These are phyloP conservation scores for Mollisia scopiformis DNA, from an alignment of 2,329 filamentous ascomycete genomes.

Conservation along the genomic window DNA sequence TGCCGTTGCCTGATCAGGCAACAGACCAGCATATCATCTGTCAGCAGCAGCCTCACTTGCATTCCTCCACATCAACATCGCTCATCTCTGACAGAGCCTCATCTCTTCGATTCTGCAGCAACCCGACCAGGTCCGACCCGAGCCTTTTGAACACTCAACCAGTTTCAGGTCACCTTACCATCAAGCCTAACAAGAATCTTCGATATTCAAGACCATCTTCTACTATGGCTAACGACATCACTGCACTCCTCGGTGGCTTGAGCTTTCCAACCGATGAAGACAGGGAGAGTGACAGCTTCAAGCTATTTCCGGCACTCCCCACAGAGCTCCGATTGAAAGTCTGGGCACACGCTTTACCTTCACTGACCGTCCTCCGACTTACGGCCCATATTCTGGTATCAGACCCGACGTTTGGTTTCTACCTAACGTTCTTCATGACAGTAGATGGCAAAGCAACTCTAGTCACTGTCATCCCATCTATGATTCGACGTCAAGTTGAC, in stretches of 20 bases:
- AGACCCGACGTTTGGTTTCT: slow-evolving; percentile 4
- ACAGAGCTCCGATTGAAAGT: slow-evolving; percentile 3
- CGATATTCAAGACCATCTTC: background rate
- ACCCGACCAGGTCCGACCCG: background rate
- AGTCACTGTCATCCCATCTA: background rate
- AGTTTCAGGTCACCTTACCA: background rate
- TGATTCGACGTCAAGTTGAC: background rate
- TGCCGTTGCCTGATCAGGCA: background rate
- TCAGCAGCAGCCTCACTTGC: background rate
- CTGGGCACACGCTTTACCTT: background rate
- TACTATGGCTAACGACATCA: background rate
- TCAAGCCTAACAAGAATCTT: no score
- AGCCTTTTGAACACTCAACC: background rate
- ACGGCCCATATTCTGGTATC: background rate
- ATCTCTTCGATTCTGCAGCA: background rate
- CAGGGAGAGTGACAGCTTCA: background rate
- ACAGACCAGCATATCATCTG: background rate
- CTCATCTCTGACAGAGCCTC: no score
- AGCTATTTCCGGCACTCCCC: background rate
- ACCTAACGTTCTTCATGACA: background rate
- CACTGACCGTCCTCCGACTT: background rate
- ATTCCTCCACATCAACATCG: background rate
- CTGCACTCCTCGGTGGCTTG: background rate
- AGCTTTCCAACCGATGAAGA: background rate
- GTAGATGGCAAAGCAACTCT: background rate